These are phyloP conservation scores for Hansfordia pulvinata DNA, from an alignment of 2,329 filamentous ascomycete species.

Conservation along the genomic window DNA sequence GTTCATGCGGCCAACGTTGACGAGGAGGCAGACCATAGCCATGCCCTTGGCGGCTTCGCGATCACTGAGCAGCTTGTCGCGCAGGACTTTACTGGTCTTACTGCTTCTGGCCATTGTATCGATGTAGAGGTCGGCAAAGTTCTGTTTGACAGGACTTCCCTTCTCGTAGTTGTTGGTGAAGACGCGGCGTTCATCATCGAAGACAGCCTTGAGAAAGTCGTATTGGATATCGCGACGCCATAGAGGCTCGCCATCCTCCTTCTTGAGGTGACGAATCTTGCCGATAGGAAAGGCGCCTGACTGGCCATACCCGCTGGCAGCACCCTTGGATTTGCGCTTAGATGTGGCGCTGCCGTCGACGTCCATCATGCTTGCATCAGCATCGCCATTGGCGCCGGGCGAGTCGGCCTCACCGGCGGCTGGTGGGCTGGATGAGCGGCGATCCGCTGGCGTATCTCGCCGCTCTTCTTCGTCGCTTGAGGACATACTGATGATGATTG, in stretches of 20 bases:
- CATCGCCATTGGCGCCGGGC: no score
- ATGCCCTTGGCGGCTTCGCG: constrained; percentile 88
- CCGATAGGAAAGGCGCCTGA: constrained; percentile 22
- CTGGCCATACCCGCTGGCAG: constrained; percentile 5
- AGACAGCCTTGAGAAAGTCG: constrained; percentile 70
- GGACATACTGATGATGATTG: no score
- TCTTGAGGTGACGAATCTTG: constrained; percentile 77
- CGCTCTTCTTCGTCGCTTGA: no score
- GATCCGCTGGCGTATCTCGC: no score
- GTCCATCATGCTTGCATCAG: background rate
- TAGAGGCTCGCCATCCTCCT: constrained; percentile 75
- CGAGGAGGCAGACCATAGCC: constrained; percentile 97
- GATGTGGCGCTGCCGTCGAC: background rate
- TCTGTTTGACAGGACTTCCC: constrained; percentile 44
- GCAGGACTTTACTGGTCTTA: constrained; percentile 96
- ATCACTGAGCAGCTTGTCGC: constrained; percentile 90
- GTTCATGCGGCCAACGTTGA: constrained; percentile 98
- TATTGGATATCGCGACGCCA: constrained; percentile 84
- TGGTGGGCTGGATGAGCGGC: no score
- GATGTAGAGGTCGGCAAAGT: constrained; percentile 93
- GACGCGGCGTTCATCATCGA: constrained; percentile 58
- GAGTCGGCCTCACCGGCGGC: no score
- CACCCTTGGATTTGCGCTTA: constrained; percentile 10
- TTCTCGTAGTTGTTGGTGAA: constrained; percentile 83
- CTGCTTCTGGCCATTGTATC: constrained; percentile 97